Conservation (phyloP, 352 stramenopile species). For the Globisporangium lucens region DNA sequence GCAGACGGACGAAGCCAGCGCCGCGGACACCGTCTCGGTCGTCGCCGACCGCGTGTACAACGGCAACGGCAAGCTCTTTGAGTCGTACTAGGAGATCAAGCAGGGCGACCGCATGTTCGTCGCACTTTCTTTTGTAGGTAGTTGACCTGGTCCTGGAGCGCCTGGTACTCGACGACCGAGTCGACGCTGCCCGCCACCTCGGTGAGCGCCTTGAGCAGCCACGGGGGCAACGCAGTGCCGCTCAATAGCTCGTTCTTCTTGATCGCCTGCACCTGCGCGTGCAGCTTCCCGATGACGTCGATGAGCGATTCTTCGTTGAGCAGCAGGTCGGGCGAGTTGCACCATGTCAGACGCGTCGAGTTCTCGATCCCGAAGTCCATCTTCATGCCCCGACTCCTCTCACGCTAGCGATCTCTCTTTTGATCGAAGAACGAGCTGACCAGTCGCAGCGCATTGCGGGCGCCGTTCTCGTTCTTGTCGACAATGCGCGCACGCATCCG, state of each 20-base stretch:
- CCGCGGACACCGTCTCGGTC: conserved; percentile 18
- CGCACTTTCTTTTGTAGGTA: conserved; percentile 74
- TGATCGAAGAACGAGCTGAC: no score
- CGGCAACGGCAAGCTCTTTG: conserved; percentile 49
- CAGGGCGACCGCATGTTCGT: conserved; percentile 64
- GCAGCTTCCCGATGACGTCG: conserved; percentile 71
- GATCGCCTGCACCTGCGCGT: conserved; percentile 54
- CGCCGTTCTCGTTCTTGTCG: neutral
- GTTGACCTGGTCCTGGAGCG: conserved; percentile 66
- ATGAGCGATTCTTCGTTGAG: conserved; percentile 80
- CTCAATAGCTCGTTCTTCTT: conserved; percentile 80
- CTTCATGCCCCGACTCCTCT: neutral
- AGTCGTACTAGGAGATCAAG: conserved; percentile 50
- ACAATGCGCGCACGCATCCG: neutral
- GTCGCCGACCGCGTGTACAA: conserved; percentile 76
- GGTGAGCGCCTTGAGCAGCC: conserved; percentile 67
- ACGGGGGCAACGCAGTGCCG: conserved; percentile 57
- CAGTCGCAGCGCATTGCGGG: neutral
- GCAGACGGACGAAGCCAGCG: conserved; percentile 9
- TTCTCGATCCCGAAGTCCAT: conserved; percentile 41
- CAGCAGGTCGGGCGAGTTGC: conserved; percentile 62
- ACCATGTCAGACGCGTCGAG: conserved; percentile 55
- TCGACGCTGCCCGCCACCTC: conserved; percentile 83
- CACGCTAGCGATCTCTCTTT: neutral
- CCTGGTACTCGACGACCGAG: conserved; percentile 74